Conservation (phyloP, 371 early-diverging fungal species). For the Rhizopus arrhizus region DNA sequence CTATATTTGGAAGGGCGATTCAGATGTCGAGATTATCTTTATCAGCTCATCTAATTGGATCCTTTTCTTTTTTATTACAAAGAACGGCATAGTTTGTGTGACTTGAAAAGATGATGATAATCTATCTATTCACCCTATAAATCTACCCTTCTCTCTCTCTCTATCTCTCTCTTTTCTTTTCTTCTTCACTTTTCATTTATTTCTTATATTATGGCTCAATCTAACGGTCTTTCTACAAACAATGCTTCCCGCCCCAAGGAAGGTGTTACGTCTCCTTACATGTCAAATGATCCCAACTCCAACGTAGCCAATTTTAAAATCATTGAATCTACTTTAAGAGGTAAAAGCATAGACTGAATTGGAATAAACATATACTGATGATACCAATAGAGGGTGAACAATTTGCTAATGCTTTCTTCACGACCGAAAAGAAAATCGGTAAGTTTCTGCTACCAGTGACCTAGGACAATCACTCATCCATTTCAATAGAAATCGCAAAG, state of each 20-base stretch:
- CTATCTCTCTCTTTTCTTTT: background rate
- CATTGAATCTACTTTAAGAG: slow-evolving; percentile 94
- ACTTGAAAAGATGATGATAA: slow-evolving; percentile 9
- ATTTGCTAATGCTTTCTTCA: slow-evolving; percentile 97
- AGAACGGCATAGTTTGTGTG: slow-evolving; percentile 4
- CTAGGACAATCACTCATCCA: background rate
- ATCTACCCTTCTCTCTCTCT: background rate
- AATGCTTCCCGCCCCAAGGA: slow-evolving; percentile 23
- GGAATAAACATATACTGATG: background rate
- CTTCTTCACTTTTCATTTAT: background rate
- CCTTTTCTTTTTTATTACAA: background rate
- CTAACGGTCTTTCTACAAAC: slow-evolving; percentile 17
- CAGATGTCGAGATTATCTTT: slow-evolving; percentile 7
- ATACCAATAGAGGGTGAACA: slow-evolving; percentile 87
- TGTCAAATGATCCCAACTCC: slow-evolving; percentile 76
- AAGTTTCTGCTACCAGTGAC: background rate
- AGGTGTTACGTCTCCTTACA: slow-evolving; percentile 57
- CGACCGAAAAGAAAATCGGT: slow-evolving; percentile 89
- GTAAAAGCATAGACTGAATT: slow-evolving; percentile 37
- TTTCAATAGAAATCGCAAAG: slow-evolving; percentile 82
- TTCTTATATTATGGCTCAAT: slow-evolving; percentile 16
- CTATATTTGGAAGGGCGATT: slow-evolving; percentile 2
- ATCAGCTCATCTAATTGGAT: slow-evolving; percentile 8
- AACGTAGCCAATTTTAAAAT: slow-evolving; percentile 91
- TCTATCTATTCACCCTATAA: background rate